Conservation (phyloP, 805 yeast genomes). For the Candida mattraensis region DNA sequence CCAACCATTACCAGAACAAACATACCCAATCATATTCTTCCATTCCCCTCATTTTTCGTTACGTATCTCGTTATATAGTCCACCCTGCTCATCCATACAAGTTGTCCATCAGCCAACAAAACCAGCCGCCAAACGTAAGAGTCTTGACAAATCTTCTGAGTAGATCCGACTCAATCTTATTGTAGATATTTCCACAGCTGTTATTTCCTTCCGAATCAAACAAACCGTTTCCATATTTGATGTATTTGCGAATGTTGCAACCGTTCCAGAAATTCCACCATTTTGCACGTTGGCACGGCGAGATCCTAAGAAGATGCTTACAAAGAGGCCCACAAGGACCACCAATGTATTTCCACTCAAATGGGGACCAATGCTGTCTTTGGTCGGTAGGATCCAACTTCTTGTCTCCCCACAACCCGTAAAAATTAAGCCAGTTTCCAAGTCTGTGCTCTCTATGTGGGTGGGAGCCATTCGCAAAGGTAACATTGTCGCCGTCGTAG, state of each 20-base stretch:
- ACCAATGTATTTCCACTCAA: constrained; percentile 86
- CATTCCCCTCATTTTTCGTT: no score
- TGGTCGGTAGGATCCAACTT: constrained; percentile 65
- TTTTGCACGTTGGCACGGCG: constrained; percentile 79
- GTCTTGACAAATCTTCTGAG: constrained; percentile 35
- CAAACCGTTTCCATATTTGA: constrained; percentile 77
- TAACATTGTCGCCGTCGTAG: constrained; percentile 56
- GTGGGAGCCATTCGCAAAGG: constrained; percentile 47
- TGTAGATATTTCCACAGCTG: constrained; percentile 59
- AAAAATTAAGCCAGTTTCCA: constrained; percentile 76
- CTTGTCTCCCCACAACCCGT: constrained; percentile 91
- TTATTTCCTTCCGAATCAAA: constrained; percentile 81
- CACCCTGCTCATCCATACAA: constrained; percentile 43
- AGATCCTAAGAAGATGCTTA: constrained; percentile 67
- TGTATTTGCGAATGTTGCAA: constrained; percentile 73
- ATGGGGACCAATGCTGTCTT: constrained; percentile 83
- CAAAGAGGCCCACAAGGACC: constrained; percentile 91
- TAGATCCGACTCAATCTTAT: constrained; percentile 19
- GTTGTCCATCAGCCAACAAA: constrained; percentile 42
- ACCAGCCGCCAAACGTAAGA: constrained; percentile 47
- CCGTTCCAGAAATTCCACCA: constrained; percentile 92
- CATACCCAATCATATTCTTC: no score
- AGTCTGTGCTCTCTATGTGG: constrained; percentile 52
- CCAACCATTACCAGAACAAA: no score
- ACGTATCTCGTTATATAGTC: no score